Evolutionary conservation across 805 yeast species (phyloP).

Genomic region (Barnettozyma salicaria): DNA sequence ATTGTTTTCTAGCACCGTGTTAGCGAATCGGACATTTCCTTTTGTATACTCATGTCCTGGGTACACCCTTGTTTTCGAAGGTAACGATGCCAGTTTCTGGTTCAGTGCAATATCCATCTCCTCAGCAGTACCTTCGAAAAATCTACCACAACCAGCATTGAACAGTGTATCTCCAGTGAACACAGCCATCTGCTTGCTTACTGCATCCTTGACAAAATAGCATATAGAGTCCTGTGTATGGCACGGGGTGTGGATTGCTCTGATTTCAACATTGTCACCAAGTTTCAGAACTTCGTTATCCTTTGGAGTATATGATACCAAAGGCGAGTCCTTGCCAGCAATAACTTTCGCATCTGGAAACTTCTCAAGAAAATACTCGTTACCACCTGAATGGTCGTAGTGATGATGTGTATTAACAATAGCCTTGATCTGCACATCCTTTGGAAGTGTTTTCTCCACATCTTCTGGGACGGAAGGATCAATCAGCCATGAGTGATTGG

Average conservation of each 20-base stretch:
- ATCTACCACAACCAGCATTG: conserved; percentile 93
- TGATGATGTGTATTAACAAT: conserved; percentile 97
- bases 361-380: conserved; percentile 32
- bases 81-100: conserved; percentile 50
- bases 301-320: conserved; percentile 63
- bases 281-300: conserved; percentile 55
- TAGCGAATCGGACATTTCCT: conserved; percentile 73
- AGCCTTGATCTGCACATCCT: conserved; percentile 40
- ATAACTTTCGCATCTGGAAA: conserved; percentile 54
- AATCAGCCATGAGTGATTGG: conserved; percentile 72
- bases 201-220: conserved; percentile 60
- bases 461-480: conserved; percentile 91
- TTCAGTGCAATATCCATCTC: conserved; percentile 76
- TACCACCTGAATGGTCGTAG: conserved; percentile 91
- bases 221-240: conserved; percentile 97
- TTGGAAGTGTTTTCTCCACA: conserved; percentile 30
- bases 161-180: conserved; percentile 96
- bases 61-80: conserved; percentile 66
- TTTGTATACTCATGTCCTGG: conserved; percentile 97
- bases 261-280: conserved; percentile 59
- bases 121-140: conserved; percentile 82
- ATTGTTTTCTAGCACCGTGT: conserved; percentile 41
- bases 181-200: conserved; percentile 61
- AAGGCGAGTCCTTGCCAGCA: conserved; percentile 79
- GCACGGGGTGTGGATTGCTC: conserved; percentile 93